Conservation (phyloP, 2,329 filamentous ascomycete genomes). For the Zasmidium angulare region DNA sequence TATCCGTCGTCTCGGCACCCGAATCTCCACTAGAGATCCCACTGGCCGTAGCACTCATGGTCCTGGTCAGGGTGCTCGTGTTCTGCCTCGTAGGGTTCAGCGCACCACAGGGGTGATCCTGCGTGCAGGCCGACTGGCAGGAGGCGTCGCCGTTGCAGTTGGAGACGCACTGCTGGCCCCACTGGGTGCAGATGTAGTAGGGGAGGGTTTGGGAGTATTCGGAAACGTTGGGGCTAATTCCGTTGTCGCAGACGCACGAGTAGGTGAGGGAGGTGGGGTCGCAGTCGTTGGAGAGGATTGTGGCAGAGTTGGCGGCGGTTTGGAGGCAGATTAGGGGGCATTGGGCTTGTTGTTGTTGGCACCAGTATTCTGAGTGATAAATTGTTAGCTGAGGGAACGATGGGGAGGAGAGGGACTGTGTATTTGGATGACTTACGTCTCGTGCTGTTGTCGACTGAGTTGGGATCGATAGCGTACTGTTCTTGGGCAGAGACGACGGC, state of each 20-base stretch:
- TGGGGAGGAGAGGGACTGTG: neutral
- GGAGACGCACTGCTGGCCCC: slow-evolving; percentile 61
- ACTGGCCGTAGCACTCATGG: slow-evolving; percentile 41
- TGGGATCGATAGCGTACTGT: slow-evolving; percentile 63
- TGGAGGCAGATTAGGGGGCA: slow-evolving; percentile 75
- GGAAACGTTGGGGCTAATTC: slow-evolving; percentile 67
- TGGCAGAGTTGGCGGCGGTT: slow-evolving; percentile 46
- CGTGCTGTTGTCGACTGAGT: slow-evolving; percentile 51
- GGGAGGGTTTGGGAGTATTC: slow-evolving; percentile 78
- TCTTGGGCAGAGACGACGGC: slow-evolving; percentile 52
- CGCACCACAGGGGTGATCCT: slow-evolving; percentile 72
- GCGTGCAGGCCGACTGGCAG: slow-evolving; percentile 63
- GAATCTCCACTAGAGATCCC: slow-evolving; percentile 24
- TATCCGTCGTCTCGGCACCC: slow-evolving; percentile 35
- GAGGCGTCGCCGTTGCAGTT: slow-evolving; percentile 55
- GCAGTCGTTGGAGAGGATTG: slow-evolving; percentile 63
- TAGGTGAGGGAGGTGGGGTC: slow-evolving; percentile 67
- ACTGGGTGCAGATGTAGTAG: slow-evolving; percentile 73
- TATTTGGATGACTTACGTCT: slow-evolving; percentile 14
- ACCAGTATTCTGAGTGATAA: slow-evolving; percentile 54
- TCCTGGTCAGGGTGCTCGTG: slow-evolving; percentile 50
- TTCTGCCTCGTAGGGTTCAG: slow-evolving; percentile 62
- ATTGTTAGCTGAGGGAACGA: neutral
- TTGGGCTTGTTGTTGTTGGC: slow-evolving; percentile 58
- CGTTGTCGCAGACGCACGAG: slow-evolving; percentile 69